These are phyloP conservation scores for Monilinia aucupariae DNA, from an alignment of 2,329 filamentous ascomycete genomes.

Conservation along the genomic window DNA sequence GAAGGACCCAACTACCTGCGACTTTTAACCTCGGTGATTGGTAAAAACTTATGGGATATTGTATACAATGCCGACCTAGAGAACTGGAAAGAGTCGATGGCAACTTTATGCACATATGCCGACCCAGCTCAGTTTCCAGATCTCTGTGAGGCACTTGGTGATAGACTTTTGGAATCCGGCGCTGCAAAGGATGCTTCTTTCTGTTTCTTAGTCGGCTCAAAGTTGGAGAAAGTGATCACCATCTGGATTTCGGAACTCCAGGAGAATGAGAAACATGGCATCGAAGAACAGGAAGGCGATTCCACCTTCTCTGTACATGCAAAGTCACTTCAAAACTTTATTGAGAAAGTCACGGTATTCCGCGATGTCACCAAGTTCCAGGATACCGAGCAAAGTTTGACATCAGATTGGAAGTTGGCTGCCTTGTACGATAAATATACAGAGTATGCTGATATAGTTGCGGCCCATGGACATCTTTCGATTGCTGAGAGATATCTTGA, in stretches of 20 bases:
- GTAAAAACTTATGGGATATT: conserved; percentile 96
- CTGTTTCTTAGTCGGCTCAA: conserved; percentile 92
- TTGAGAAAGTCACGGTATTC: conserved; percentile 98
- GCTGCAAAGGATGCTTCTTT: conserved; percentile 87
- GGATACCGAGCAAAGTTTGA: conserved; percentile 66
- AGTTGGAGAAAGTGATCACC: conserved; percentile 90
- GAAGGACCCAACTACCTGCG: conserved; percentile 87
- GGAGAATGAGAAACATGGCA: conserved; percentile 70
- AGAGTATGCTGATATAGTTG: conserved; percentile 93
- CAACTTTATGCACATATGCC: conserved; percentile 90
- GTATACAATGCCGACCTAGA: conserved; percentile 91
- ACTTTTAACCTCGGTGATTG: conserved; percentile 82
- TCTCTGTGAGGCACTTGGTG: conserved; percentile 89
- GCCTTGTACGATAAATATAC: conserved; percentile 90
- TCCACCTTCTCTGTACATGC: conserved; percentile 91
- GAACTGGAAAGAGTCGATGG: conserved; percentile 97
- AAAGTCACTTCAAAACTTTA: conserved; percentile 80
- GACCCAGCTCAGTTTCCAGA: conserved; percentile 87
- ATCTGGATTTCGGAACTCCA: conserved; percentile 91
- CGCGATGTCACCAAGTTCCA: conserved; percentile 87
- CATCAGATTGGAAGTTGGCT: conserved; percentile 81
- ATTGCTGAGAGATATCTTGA: conserved; percentile 89
- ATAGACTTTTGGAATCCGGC: conserved; percentile 75
- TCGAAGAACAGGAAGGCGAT: conserved; percentile 64
- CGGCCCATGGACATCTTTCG: conserved; percentile 78